Conservation (phyloP, 257 asterid species). For the Capsicum baccatum region DNA sequence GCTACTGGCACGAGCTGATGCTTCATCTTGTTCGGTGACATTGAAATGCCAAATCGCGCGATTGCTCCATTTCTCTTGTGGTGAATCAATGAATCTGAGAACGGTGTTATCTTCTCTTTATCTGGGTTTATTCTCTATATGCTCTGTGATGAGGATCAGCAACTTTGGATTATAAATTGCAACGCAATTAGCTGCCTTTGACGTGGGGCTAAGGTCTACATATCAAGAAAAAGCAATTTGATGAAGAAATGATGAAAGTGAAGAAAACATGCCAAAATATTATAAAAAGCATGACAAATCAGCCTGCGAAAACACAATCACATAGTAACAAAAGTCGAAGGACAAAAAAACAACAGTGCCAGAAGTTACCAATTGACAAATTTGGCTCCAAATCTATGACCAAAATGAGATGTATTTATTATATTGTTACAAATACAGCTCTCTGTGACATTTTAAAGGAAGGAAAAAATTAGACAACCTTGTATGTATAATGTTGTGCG, state of each 20-base stretch:
- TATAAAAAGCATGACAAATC: too few relatives aligned
- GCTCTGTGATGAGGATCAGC: too few relatives aligned
- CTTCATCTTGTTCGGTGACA: background rate
- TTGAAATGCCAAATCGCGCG: background rate
- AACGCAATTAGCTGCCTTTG: too few relatives aligned
- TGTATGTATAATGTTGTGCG: background rate
- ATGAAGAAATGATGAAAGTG: too few relatives aligned
- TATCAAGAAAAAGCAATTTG: too few relatives aligned
- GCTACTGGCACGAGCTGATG: background rate
- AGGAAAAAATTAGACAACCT: background rate
- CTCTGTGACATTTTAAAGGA: background rate
- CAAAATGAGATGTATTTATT: background rate
- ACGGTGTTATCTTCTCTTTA: background rate
- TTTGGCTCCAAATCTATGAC: background rate
- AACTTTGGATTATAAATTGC: background rate
- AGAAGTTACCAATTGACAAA: background rate
- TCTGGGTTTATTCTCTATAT: background rate
- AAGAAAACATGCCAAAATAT: too few relatives aligned
- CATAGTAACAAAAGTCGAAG: background rate
- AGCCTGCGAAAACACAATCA: too few relatives aligned
- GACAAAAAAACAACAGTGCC: background rate
- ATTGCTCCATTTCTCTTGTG: background rate
- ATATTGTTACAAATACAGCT: constrained; percentile 11
- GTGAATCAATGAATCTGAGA: background rate
- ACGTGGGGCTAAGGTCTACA: too few relatives aligned